Conservation (phyloP, 352 stramenopile species). For the Aphanomyces euteiches region DNA sequence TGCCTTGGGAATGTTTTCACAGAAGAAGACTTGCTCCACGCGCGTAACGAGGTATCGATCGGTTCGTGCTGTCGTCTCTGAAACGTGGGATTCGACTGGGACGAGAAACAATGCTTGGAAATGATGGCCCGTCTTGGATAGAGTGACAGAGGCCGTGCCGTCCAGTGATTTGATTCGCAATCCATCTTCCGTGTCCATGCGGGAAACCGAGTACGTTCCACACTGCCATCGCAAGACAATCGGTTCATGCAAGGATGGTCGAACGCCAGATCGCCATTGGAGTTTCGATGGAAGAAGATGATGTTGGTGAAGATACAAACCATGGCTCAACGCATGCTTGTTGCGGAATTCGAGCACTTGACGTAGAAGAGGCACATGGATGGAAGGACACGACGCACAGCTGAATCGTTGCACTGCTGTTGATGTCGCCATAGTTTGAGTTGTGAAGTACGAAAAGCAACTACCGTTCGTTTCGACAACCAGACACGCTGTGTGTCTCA, state of each 20-base stretch:
- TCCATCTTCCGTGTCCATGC: not conserved
- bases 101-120: not conserved
- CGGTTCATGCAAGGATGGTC: not conserved
- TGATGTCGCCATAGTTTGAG: constrained; percentile 3
- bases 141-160: not conserved
- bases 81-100: not conserved
- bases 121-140: not conserved
- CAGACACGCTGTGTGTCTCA: not conserved
- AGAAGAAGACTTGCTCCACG: constrained; percentile 8
- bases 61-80: not conserved
- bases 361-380: constrained; percentile 7
- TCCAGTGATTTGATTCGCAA: constrained; percentile 2
- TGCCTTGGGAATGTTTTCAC: not conserved
- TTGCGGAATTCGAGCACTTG: constrained; percentile 18
- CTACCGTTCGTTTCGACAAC: constrained; percentile 7
- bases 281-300: not conserved
- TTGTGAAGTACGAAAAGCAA: constrained; percentile 19
- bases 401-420: constrained; percentile 5
- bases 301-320: constrained; percentile 17
- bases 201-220: not conserved
- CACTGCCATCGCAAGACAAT: constrained; percentile 9
- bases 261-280: not conserved
- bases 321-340: not conserved
- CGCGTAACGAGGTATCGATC: not conserved
- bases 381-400: constrained; percentile 8